phyloP scores from a whole-genome alignment of 495 filamentous ascomycete species.

The Terfezia boudieri region DNA sequence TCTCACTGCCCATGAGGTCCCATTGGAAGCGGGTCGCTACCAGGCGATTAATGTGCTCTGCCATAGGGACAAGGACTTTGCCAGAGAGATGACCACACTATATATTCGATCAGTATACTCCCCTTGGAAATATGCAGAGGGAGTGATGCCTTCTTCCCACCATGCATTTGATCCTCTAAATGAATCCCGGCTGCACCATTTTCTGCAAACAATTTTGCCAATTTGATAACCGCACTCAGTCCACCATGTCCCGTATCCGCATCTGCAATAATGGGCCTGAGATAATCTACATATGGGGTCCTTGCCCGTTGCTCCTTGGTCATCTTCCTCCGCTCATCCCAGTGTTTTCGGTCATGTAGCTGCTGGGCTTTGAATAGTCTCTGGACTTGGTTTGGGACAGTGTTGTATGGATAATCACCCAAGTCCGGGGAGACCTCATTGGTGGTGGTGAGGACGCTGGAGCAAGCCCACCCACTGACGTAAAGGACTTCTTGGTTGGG shows the following conservation, averaged over 20 bases:
- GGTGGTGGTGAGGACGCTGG: constrained; percentile 68
- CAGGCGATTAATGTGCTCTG: constrained; percentile 89
- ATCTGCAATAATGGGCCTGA: constrained; percentile 91
- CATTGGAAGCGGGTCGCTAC: constrained; percentile 86
- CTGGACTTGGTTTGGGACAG: constrained; percentile 94
- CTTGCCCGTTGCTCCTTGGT: constrained; percentile 42
- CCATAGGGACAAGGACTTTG: constrained; percentile 82
- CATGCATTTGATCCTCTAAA: constrained; percentile 93
- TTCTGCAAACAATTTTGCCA: constrained; percentile 96
- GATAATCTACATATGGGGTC: constrained; percentile 70
- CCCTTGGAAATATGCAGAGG: background rate
- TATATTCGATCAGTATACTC: background rate
- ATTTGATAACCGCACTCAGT: constrained; percentile 75
- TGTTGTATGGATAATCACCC: constrained; percentile 97
- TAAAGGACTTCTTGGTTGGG: constrained; percentile 89
- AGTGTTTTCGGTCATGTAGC: constrained; percentile 89
- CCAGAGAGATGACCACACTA: constrained; percentile 80
- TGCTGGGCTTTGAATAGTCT: constrained; percentile 87
- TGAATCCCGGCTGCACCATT: constrained; percentile 92
- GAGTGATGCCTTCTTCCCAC: constrained; percentile 56
- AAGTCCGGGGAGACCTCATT: constrained; percentile 96
- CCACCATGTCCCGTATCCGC: constrained; percentile 93
- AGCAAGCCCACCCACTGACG: constrained; percentile 93
- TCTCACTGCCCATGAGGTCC: constrained; percentile 93
- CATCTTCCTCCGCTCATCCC: constrained; percentile 61